Evolutionary conservation across 2,329 filamentous ascomycete species (phyloP), one percentile per base, ranked within the genome.

Genomic region (Lecanosticta acicola): DNA sequence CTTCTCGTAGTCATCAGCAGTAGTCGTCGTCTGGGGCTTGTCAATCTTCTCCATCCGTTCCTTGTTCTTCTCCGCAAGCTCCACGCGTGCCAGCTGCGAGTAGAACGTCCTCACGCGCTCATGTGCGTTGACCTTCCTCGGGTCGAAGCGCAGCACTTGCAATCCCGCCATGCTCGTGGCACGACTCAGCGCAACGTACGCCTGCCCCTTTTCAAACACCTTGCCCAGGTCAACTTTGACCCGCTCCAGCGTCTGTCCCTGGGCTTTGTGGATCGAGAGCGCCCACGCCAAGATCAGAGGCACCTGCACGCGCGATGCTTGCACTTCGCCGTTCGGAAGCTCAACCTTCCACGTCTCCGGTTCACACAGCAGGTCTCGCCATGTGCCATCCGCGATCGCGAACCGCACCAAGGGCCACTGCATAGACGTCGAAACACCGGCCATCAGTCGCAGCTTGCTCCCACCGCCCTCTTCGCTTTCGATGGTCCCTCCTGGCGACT

Each of bases 211-310:
- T 65, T 98, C 93, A 59, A 98, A 98, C 1, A 95, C 87, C 51
- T 81, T 85, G 21, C 88, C 86, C 0, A 98, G 75, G 63, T 98
- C 89, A 19, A 98, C 93, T 62, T 94, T 94, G 49, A 98, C 93
- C 41, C 91, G 78, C 61, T 94, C 89, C 19, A 96, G 72, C 1
- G 91, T 97, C 66, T 97, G 91, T 1, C 91, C 91, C 65, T 97
- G 91, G 1, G 93, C 93, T 69, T 98, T 98, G 73, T 98, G 93
- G 49, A 98, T 98, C 1, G 89, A 95, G 16, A 98, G 71, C 1
- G 93, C 93, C 93, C 93, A 98, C 0, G 93, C 93, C 21, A 98
- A 75, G 52, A 98, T 97, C 41, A 98, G 75, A 0, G 93, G 93
- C 3, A 80, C 68, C 49, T 80, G 76, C 37, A 77, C 78, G 32